Evolutionary conservation across 2,329 filamentous ascomycete species (phyloP).

Genomic region (Pseudogymnoascus sp.): DNA sequence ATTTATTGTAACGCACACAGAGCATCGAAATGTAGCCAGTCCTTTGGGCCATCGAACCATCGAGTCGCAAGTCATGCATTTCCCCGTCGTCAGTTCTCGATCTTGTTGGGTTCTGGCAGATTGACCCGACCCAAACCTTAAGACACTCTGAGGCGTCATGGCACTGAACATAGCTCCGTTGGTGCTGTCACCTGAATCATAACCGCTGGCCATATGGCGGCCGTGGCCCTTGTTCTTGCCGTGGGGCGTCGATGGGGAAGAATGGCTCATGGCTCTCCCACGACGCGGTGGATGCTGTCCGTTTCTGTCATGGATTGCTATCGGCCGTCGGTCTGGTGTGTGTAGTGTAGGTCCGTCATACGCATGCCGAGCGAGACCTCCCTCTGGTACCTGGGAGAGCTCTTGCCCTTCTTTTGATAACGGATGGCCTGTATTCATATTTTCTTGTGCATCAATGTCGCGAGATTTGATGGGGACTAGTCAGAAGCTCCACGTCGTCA

Average conservation of each 20-base stretch:
- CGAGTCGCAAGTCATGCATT: constrained; percentile 80
- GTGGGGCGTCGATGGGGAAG: constrained; percentile 65
- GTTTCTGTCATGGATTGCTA: background rate
- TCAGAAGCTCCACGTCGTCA: background rate
- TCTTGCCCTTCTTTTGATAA: background rate
- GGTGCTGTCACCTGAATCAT: constrained; percentile 39
- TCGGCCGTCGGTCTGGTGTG: background rate
- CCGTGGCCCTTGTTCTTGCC: constrained; percentile 45
- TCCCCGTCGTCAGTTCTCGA: constrained; percentile 58
- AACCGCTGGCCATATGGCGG: constrained; percentile 31
- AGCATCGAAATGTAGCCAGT: constrained; percentile 69
- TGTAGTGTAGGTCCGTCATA: background rate
- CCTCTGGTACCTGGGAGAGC: background rate
- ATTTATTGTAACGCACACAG: constrained; percentile 77
- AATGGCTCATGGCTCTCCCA: constrained; percentile 62
- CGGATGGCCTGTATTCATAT: background rate
- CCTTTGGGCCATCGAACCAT: constrained; percentile 71
- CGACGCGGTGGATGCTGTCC: constrained; percentile 17
- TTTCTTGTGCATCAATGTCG: background rate
- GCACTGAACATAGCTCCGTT: constrained; percentile 24
- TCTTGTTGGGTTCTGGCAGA: constrained; percentile 29
- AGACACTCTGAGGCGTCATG: constrained; percentile 12
- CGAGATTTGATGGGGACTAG: background rate
- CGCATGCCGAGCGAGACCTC: background rate
- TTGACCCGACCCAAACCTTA: constrained; percentile 24